Evolutionary conservation across 106 monocot species (phyloP).

Genomic region (Hemerocallis citrina): DNA sequence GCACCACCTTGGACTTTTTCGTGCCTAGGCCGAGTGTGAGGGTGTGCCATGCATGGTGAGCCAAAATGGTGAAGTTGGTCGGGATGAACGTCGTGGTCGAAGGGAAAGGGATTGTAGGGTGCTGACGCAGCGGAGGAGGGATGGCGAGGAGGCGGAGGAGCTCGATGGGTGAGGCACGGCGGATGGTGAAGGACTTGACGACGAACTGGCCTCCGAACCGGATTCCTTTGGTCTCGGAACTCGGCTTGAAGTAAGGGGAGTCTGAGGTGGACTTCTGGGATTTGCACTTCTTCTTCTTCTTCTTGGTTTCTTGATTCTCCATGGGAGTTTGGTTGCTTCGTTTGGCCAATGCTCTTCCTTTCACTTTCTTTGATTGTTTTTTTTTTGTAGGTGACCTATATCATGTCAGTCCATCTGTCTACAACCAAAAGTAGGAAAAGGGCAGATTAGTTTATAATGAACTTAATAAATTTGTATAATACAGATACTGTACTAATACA

Average conservation of each 20-base stretch:
- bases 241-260: conserved; percentile 55
- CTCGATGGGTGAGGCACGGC: conserved; percentile 41
- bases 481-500: too few relatives aligned
- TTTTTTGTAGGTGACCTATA: neutral
- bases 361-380: conserved; percentile 5
- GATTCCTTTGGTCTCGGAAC: conserved; percentile 68
- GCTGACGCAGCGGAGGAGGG: neutral
- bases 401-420: neutral
- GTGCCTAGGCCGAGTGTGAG: conserved; percentile 84
- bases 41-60: conserved; percentile 73
- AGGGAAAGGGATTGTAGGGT: conserved; percentile 20
- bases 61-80: conserved; percentile 71
- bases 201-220: conserved; percentile 78
- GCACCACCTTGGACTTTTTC: conserved; percentile 62
- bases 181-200: conserved; percentile 76
- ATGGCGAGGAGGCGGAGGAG: conserved; percentile 47
- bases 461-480: too few relatives aligned
- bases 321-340: neutral
- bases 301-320: neutral
- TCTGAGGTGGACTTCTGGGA: conserved; percentile 6
- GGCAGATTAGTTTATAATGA: too few relatives aligned
- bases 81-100: conserved; percentile 57
- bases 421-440: too few relatives aligned
- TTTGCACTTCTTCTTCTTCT: conserved; percentile 9
- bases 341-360: neutral